Base-by-base conservation (phyloP, 192 early-diverging fungal genomes). In the Allomyces macrogynus region DNA sequence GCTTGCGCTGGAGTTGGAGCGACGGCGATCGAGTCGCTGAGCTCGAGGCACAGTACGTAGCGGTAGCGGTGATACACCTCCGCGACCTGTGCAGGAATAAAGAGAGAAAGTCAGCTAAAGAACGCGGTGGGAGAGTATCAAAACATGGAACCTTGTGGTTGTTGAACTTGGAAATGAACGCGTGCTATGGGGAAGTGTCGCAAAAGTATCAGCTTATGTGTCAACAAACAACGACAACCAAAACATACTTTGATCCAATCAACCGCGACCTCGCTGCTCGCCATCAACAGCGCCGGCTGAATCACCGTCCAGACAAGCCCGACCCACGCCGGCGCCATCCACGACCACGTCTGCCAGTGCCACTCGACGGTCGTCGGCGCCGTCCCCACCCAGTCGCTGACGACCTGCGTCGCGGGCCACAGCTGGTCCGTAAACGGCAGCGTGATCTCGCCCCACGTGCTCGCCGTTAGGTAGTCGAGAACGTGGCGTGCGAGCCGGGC, bases 161-260 rank as follows among this genome's bases (percentile, higher is more conserved):
- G 72, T 99, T 99, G 73, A 97, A 95, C 68, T 97, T 97, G 14
- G 89, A 90, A 62, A 99, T 91, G 72, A 99, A 99, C 0, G 96
- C 89, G 73, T 99, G 96, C 73, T 40, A 8, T 7, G 0, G 32
- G 7, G 7, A 40, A 3, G 8, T 7, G 32, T 27, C 26, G 26
- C 4, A 40, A 40, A 40, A 3, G 32, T 40, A 40, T 40, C 32
- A 40, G 32, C 32, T 2, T 7, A 8, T 7, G 32, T 8, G 32
- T 8, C 32, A 7, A 40, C 32, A 40, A 40, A 7, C 32, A 40
- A 40, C 32, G 8, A 40, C 26, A 40, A 40, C 32, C 4, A 40
- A 40, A 40, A 8, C 32, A 40, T 40, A 40, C 32, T 7, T 99
- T 99, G 64, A 96, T 73, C 90, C 92, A 97, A 72, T 99, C 94